Evolutionary conservation across 495 filamentous ascomycete species (phyloP).

Genomic region (Penicillium mononematosum): DNA sequence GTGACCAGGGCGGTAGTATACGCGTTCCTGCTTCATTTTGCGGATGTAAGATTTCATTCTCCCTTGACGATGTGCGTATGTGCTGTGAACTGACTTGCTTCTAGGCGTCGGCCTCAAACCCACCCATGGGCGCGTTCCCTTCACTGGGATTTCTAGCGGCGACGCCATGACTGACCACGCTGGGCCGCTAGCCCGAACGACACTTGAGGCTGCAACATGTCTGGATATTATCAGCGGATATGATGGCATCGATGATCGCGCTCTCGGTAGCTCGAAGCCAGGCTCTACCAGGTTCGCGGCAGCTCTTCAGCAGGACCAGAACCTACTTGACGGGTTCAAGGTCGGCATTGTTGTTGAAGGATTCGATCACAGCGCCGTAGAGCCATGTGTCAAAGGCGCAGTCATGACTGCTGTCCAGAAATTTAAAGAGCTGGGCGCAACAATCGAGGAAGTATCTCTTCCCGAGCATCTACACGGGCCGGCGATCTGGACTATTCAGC

Average conservation of each 20-base stretch:
- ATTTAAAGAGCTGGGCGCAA: constrained; percentile 51
- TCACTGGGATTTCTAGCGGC: constrained; percentile 46
- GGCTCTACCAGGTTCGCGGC: constrained; percentile 42
- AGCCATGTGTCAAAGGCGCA: constrained; percentile 39
- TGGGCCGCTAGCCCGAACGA: constrained; percentile 50
- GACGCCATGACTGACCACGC: constrained; percentile 49
- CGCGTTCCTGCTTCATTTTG: constrained; percentile 53
- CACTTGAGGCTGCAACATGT: constrained; percentile 50
- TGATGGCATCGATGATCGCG: constrained; percentile 58
- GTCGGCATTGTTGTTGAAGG: constrained; percentile 55
- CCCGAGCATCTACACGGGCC: constrained; percentile 50
- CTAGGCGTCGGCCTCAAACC: constrained; percentile 47
- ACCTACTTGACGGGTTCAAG: constrained; percentile 47
- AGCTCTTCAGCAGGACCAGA: constrained; percentile 22
- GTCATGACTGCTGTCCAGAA: constrained; percentile 47
- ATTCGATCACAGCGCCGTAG: constrained; percentile 43
- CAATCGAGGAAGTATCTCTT: constrained; percentile 50
- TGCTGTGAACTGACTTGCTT: constrained; percentile 12
- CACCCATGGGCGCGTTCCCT: constrained; percentile 53
- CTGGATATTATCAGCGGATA: constrained; percentile 54
- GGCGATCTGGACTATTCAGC: constrained; percentile 51
- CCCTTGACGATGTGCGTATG: too few species aligned
- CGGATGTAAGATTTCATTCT: constrained; percentile 32
- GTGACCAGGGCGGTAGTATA: constrained; percentile 62
- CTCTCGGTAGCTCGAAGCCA: constrained; percentile 44